Evolutionary conservation across 2,329 filamentous ascomycete genomes (phyloP), one percentile per base, ranked within the genome.

Genomic region (Acephala macrosclerotiorum): DNA sequence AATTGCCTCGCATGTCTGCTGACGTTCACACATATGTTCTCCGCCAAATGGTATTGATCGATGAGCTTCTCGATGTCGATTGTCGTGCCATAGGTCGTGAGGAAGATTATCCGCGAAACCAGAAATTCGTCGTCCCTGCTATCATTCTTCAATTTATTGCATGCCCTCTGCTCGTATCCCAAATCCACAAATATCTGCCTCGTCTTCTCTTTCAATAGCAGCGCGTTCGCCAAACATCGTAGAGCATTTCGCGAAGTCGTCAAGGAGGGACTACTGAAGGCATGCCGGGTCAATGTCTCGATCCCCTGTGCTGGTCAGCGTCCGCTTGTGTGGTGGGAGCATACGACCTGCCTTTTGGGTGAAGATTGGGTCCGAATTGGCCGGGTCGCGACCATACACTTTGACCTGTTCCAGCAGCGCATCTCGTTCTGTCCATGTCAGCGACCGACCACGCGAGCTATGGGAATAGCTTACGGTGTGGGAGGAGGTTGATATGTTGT

Each of bases 121-220:
- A 98, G 83, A 77, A 98, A 97, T 75, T 98, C 94, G 71, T 97
- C 91, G 67, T 98, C 94, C 63, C 86, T 84, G 71, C 84, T 89
- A 68, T 93, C 90, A 64, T 85, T 89, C 83, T 90, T 90, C 49
- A 97, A 84, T 68, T 86, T 88, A 63, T 87, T 83, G 65, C 92
- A 93, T 20, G 90, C 87, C 72, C 89, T 91, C 18, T 83, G 80
- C 47, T 87, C 87, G 74, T 87, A 90, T 9, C 86, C 90, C 25
- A 92, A 80, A 73, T 94, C 87, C 16, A 93, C 89, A 61, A 96
- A 89, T 53, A 86, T 84, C 75, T 95, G 90, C 59, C 92, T 87
- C 49, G 90, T 89, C 47, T 86, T 82, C 11, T 86, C 81, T 67
- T 89, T 84, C 20, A 96, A 84, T 0, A 96, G 82, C 74, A 97